Evolutionary conservation across 2,329 filamentous ascomycete genomes (phyloP).

Genomic region (Xylariaceae sp.): DNA sequence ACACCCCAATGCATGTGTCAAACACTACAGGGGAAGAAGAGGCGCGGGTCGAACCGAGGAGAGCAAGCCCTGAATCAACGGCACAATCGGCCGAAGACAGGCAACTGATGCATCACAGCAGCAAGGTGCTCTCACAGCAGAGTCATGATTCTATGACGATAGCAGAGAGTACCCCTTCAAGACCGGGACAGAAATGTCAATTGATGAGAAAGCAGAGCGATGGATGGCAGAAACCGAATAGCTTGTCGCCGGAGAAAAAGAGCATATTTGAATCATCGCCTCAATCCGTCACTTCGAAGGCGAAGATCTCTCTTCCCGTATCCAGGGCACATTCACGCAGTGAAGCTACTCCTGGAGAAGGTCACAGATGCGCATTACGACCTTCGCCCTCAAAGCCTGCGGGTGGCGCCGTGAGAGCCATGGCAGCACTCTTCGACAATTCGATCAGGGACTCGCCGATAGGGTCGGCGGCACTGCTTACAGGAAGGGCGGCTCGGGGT

Average conservation of each 20-base stretch:
- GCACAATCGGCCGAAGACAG: conserved; percentile 16
- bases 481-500: conserved; percentile 6
- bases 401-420: conserved; percentile 36
- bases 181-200: conserved; percentile 14
- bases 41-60: conserved; percentile 15
- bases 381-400: conserved; percentile 19
- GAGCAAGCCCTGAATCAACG: conserved; percentile 17
- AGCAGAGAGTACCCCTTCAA: conserved; percentile 3
- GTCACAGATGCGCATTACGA: too few relatives aligned
- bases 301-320: too few relatives aligned
- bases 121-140: conserved; percentile 4
- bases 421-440: conserved; percentile 45
- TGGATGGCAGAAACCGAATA: conserved; percentile 7
- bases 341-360: too few relatives aligned
- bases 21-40: too few relatives aligned
- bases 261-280: conserved; percentile 10
- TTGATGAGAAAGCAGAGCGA: conserved; percentile 6
- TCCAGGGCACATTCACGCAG: too few relatives aligned
- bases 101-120: conserved; percentile 13
- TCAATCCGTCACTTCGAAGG: too few relatives aligned
- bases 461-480: conserved; percentile 5
- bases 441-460: conserved; percentile 19
- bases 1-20: too few relatives aligned
- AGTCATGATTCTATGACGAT: conserved; percentile 8
- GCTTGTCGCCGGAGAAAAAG: conserved; percentile 9